Conservation (phyloP, 139 green algal genomes). For the Closterium sp. region DNA sequence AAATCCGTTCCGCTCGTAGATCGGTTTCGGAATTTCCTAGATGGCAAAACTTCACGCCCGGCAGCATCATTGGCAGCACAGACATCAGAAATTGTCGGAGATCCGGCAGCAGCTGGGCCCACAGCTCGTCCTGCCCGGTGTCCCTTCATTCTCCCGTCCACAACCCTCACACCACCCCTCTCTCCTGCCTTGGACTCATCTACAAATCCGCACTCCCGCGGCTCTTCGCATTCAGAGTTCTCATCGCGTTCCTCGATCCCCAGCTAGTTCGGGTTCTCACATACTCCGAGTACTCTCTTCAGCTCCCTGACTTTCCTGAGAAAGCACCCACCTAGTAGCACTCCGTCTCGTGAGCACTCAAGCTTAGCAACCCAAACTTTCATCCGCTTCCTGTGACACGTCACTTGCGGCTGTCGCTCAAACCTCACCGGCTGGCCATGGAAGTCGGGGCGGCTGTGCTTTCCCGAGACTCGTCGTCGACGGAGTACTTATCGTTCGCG, state of each 20-base stretch:
- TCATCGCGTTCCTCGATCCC: not conserved
- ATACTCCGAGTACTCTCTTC: not conserved
- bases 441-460: not conserved
- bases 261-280: not conserved
- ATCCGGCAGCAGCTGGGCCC: not conserved
- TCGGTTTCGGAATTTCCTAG: not conserved
- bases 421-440: not conserved
- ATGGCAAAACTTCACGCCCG: not conserved
- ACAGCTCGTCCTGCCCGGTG: not conserved
- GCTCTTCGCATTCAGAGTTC: not conserved
- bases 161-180: not conserved
- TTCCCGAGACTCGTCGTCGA: not conserved
- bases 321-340: too few species aligned
- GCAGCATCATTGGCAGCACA: not conserved
- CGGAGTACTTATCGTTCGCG: not conserved
- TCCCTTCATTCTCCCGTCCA: not conserved
- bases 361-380: not conserved
- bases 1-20: not conserved
- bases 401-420: too few species aligned
- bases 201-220: not conserved
- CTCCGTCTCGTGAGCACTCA: not conserved
- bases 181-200: not conserved
- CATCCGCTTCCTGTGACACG: not conserved
- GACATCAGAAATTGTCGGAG: not conserved
- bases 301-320: too few species aligned